Percentiles rank a stretch among this genome's conserved stretches.
Evolutionary conservation across 306 rosid genomes (phyloP).

Genomic region (Ammopiptanthus mongolicus): DNA sequence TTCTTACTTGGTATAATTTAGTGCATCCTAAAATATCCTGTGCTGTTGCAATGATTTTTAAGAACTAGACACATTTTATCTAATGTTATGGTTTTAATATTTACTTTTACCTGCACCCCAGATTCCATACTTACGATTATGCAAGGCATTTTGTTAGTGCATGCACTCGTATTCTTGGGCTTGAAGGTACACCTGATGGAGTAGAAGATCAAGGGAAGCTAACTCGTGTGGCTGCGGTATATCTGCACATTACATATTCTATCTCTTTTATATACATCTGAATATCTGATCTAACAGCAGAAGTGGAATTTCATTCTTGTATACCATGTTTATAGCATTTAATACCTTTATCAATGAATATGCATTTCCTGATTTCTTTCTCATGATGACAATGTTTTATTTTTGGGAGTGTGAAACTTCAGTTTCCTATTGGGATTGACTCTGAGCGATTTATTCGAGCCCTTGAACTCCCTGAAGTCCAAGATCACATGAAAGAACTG

Average conservation of each 20-base stretch:
- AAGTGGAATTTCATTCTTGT: background rate
- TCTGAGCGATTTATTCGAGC: conserved; percentile 81
- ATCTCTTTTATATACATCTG: conserved; percentile 4
- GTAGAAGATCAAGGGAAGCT: conserved; percentile 97
- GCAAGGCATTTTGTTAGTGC: conserved; percentile 99
- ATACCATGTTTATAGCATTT: conserved; percentile 19
- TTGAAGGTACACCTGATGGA: conserved; percentile 97
- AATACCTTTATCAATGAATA: conserved; percentile 9
- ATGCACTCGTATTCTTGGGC: conserved; percentile 93
- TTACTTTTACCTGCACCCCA: conserved; percentile 30
- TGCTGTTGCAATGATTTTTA: background rate
- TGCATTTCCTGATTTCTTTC: conserved; percentile 25
- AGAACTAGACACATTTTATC: conserved; percentile 4
- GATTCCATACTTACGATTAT: conserved; percentile 96
- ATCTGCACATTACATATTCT: conserved; percentile 16
- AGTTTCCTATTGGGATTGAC: conserved; percentile 99
- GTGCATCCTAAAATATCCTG: background rate
- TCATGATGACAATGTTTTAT: conserved; percentile 22
- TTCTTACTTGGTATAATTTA: background rate
- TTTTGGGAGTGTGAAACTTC: conserved; percentile 36
- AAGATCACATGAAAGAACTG: conserved; percentile 75
- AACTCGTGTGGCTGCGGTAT: conserved; percentile 96
- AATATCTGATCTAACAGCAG: background rate
- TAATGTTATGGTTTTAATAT: background rate
- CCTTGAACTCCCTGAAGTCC: conserved; percentile 81